These are phyloP conservation scores for Gynandropsis gynandra DNA, from an alignment of 345 rosid genomes.

Conservation along the genomic window DNA sequence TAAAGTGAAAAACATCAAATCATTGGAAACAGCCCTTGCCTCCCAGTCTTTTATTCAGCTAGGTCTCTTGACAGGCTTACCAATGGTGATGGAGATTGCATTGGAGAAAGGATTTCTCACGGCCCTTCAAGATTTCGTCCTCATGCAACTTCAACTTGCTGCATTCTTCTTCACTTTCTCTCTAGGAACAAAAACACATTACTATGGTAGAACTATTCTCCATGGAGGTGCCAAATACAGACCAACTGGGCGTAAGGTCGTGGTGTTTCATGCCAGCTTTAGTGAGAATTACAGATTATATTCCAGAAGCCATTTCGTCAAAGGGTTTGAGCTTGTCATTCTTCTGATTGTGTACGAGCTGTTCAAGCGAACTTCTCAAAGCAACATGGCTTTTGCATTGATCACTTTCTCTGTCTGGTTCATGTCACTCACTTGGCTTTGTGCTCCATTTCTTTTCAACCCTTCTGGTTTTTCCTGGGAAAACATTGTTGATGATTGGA, in stretches of 20 bases:
- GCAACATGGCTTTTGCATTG: constrained; percentile 77
- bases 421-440: constrained; percentile 91
- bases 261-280: constrained; percentile 89
- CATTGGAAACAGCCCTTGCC: constrained; percentile 92
- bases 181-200: constrained; percentile 83
- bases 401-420: constrained; percentile 92
- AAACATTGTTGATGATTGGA: constrained; percentile 90
- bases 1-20: constrained; percentile 62
- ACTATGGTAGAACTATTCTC: constrained; percentile 81
- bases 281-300: constrained; percentile 84
- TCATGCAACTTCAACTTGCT: constrained; percentile 95
- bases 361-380: constrained; percentile 72
- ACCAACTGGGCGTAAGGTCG: constrained; percentile 92
- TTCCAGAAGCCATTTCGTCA: constrained; percentile 87
- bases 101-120: constrained; percentile 90
- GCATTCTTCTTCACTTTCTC: constrained; percentile 96
- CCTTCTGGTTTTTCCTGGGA: constrained; percentile 91
- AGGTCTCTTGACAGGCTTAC: constrained; percentile 91
- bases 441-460: constrained; percentile 89
- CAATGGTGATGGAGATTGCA: constrained; percentile 98
- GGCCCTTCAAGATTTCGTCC: constrained; percentile 87
- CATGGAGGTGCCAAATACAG: constrained; percentile 94
- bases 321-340: constrained; percentile 80
- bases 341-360: constrained; percentile 78
- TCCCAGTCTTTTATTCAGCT: constrained; percentile 97